Conservation (phyloP, 106 monocot species). For the Dendrobium nobile region DNA sequence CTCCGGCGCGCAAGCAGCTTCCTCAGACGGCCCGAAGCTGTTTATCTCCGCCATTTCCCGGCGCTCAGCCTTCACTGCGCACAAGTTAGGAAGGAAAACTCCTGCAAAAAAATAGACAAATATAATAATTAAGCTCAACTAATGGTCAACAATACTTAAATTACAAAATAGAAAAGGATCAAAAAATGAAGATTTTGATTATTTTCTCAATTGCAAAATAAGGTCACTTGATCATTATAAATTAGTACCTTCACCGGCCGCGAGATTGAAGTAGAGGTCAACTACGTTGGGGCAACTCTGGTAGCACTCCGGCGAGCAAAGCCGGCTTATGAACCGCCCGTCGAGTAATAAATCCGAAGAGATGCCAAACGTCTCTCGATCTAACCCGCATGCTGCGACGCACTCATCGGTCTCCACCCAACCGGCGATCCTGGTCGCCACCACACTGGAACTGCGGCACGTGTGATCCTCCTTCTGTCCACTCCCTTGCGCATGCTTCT, state of each 20-base stretch:
- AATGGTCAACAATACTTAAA: too few species aligned
- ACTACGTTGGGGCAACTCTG: conserved; percentile 21
- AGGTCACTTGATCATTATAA: too few species aligned
- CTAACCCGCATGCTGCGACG: conserved; percentile 24
- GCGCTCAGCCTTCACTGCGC: neutral
- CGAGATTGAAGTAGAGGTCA: conserved; percentile 29
- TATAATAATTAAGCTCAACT: too few species aligned
- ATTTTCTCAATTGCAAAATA: too few species aligned
- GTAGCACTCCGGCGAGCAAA: conserved; percentile 25
- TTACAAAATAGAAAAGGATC: neutral
- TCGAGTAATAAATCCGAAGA: conserved; percentile 22
- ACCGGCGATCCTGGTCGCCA: neutral
- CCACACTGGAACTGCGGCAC: conserved; percentile 16
- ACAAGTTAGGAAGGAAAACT: neutral
- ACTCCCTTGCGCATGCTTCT: conserved; percentile 13
- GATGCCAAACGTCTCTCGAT: conserved; percentile 16
- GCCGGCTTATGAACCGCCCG: conserved; percentile 7
- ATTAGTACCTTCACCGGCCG: conserved; percentile 16
- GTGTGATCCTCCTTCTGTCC: neutral
- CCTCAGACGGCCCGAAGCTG: neutral
- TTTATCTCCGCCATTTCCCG: neutral
- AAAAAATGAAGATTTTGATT: too few species aligned
- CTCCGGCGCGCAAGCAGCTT: neutral
- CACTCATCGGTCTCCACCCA: conserved; percentile 30
- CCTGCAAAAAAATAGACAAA: too few species aligned